phyloP scores from a whole-genome alignment of 1,139 yeast species.

The Taiozyma sp. region DNA sequence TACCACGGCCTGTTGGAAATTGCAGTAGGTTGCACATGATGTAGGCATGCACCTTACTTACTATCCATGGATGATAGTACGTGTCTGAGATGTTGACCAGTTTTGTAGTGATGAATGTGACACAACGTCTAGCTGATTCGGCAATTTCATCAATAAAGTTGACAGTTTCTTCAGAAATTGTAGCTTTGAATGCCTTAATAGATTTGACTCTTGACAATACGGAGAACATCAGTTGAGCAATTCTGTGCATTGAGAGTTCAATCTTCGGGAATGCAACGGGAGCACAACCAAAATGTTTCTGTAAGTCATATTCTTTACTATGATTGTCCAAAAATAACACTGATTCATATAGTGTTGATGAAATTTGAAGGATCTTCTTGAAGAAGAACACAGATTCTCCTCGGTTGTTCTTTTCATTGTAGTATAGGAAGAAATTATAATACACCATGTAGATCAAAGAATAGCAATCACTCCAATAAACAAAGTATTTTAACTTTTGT shows the following conservation, averaged over 20 bases:
- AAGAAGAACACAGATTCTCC: constrained; percentile 13
- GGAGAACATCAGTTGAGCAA: constrained; percentile 14
- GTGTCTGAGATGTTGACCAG: constrained; percentile 11
- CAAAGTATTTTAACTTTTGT: constrained; percentile 10
- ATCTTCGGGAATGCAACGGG: constrained; percentile 16
- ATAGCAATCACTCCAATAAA: constrained; percentile 9
- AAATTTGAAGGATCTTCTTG: constrained; percentile 5
- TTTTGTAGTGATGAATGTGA: constrained; percentile 7
- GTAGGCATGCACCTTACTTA: constrained; percentile 16
- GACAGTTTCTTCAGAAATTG: constrained; percentile 1
- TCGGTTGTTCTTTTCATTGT: constrained; percentile 10
- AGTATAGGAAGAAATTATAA: constrained; percentile 19
- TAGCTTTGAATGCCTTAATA: constrained; percentile 9
- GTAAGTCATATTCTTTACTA: constrained; percentile 10
- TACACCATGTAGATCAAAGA: constrained; percentile 18
- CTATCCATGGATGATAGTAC: constrained; percentile 22
- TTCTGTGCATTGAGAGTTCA: constrained; percentile 16
- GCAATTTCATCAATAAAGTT: constrained; percentile 10
- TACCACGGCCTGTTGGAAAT: constrained; percentile 9
- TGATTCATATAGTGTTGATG: constrained; percentile 7
- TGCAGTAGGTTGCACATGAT: constrained; percentile 10
- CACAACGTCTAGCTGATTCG: background rate
- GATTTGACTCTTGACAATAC: constrained; percentile 14
- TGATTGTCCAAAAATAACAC: constrained; percentile 14
- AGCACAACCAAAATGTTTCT: constrained; percentile 18